Evolutionary conservation across 1,284 basidiomycete species (phyloP).

Genomic region (Abortiporus biennis): DNA sequence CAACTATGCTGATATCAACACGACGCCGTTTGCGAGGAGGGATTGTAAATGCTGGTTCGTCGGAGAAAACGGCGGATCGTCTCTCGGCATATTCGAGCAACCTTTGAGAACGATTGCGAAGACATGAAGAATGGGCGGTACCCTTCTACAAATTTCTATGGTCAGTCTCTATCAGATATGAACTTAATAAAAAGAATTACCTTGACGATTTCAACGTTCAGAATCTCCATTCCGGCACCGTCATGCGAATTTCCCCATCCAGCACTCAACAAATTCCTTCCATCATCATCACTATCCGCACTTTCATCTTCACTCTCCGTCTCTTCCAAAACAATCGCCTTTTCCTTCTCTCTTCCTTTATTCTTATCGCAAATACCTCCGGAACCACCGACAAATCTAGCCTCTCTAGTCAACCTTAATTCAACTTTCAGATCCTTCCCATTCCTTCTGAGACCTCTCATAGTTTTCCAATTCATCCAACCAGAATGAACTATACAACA

Average conservation of each 20-base stretch:
- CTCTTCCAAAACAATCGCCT: constrained; percentile 5
- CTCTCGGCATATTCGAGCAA: constrained; percentile 59
- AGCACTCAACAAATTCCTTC: constrained; percentile 53
- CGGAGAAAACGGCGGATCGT: constrained; percentile 47
- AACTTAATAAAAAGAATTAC: constrained; percentile 32
- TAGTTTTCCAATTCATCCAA: constrained; percentile 54
- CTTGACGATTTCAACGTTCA: constrained; percentile 54
- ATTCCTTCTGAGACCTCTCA: constrained; percentile 40
- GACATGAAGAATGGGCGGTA: constrained; percentile 44
- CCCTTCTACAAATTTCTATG: constrained; percentile 29
- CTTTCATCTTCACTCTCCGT: constrained; percentile 11
- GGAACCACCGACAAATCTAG: constrained; percentile 38
- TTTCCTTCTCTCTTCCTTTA: constrained; percentile 6
- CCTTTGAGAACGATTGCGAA: constrained; percentile 58
- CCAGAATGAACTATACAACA: constrained; percentile 70
- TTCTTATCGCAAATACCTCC: constrained; percentile 18
- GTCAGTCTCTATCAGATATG: constrained; percentile 3
- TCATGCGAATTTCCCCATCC: constrained; percentile 73
- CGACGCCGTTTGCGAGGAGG: constrained; percentile 20
- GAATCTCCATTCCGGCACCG: constrained; percentile 66
- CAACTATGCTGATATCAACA: constrained; percentile 17
- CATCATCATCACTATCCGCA: constrained; percentile 56
- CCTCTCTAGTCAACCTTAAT: constrained; percentile 35
- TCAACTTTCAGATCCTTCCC: constrained; percentile 52
- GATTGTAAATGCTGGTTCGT: no score